Evolutionary conservation across 1,284 basidiomycete genomes (phyloP), one percentile per base, ranked within the genome.

Genomic region (Stygiomarasmius scandens): DNA sequence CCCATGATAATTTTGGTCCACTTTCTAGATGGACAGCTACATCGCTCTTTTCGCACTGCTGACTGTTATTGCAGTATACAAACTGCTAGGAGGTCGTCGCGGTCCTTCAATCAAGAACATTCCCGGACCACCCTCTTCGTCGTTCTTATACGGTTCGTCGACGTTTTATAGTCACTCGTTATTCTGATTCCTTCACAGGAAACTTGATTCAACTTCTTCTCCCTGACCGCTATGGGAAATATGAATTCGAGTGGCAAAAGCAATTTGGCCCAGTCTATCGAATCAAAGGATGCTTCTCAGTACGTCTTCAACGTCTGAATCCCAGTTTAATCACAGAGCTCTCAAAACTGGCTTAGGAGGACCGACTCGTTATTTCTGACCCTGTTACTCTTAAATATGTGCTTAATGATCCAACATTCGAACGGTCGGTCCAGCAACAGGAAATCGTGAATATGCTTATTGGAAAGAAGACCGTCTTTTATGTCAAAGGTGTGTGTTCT

Each of bases 231-330:
- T 55, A 55, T 22, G 54, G 54, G 1, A 32, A 48, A 24, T 34
- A 49, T 29, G 58, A 58, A 14, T 55, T 55, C 58, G 41, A 48
- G 20, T 55, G 54, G 48, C 58, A 58, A 46, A 32, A 41, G n/a
- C 38, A 38, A 16, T 58, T 44, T 22, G 58, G 58, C 9, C 36
- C 25, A 11, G 12, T 58, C 25, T 55, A 56, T n/a, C 58, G 53
- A 25, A 50, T 58, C 47, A 55, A 49, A 45, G 58, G 54, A 4
- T 48, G 46, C n/a, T 55, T 58, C 46, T 2, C 22, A 14, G 36
- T 34, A 34, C 14, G 32, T 14, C 8, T 34, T 34, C 8, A 8
- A 14, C 32, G 14, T 8, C 32, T 34, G 8, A 8, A 34, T 34
- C 32, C 14, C 32, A 8, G 8, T 34, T 34, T 14, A 14, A 14